Percentiles rank a stretch among this genome's conserved stretches.
phyloP scores from a whole-genome alignment of 768 basidiomycete genomes.

The Boletus subparvulus region DNA sequence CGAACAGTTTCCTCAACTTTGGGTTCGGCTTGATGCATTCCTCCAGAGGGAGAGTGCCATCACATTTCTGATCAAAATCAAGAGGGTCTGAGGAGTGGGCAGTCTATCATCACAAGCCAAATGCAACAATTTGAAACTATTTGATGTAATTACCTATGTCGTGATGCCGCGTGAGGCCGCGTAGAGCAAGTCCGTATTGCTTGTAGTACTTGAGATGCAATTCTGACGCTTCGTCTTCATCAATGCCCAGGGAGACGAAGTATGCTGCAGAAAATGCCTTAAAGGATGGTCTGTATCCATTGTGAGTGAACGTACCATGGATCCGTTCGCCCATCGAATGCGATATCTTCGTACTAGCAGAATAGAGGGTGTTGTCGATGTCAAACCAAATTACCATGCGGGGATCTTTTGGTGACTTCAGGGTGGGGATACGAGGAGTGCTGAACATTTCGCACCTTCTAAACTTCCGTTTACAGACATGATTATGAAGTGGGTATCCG shows the following conservation, averaged over 20 bases:
- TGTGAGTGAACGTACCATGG: slow-evolving; percentile 49
- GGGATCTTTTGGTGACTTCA: slow-evolving; percentile 41
- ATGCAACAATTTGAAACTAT: background rate
- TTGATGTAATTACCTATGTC: slow-evolving; percentile 53
- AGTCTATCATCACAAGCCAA: background rate
- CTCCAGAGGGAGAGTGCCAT: slow-evolving; percentile 80
- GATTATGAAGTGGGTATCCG: slow-evolving; percentile 24
- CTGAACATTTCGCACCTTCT: slow-evolving; percentile 24
- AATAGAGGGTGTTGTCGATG: slow-evolving; percentile 88
- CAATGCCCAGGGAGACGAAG: slow-evolving; percentile 68
- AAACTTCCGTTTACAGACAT: slow-evolving; percentile 22
- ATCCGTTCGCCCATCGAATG: slow-evolving; percentile 79
- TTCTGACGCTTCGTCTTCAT: slow-evolving; percentile 63
- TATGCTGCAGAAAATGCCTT: slow-evolving; percentile 49
- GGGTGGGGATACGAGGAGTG: background rate
- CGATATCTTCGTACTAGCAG: slow-evolving; percentile 69
- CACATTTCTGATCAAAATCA: slow-evolving; percentile 83
- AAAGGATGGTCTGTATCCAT: background rate
- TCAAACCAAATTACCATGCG: slow-evolving; percentile 75
- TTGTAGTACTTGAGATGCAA: slow-evolving; percentile 74
- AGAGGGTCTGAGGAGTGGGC: slow-evolving; percentile 59
- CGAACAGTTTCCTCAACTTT: slow-evolving; percentile 58
- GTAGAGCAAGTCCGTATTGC: slow-evolving; percentile 79
- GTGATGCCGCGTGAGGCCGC: slow-evolving; percentile 76
- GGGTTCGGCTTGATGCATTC: slow-evolving; percentile 70